Evolutionary conservation across 2,329 filamentous ascomycete species (phyloP), one percentile per base, ranked within the genome.

Genomic region (Talaromyces sp.): DNA sequence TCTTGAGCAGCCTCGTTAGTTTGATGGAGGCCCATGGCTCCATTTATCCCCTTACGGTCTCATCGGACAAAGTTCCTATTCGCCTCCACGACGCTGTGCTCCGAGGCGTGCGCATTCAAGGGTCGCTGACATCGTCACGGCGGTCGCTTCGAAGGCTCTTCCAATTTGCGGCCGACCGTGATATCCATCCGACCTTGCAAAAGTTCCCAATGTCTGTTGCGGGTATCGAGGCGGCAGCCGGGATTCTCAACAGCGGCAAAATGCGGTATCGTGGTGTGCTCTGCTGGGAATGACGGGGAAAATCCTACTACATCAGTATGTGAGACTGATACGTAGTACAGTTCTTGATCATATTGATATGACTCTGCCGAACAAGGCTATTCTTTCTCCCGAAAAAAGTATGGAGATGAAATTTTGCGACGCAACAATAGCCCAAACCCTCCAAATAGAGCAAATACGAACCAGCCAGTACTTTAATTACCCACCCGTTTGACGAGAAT

Each of bases 11-110:
- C 53, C 32, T 60, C 1, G 24, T 60, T 26, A 19, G 46, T 19
- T 17, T 60, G 17, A 60, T 60, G 58, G 58, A 46, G 11, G 31
- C 32, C 17, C 31, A 56, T 8, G 53, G 58, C 38, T 51, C 58
- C 17, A 56, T 60, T 21, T 60, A 60, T 41, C 58, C 58, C 29
- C 46, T 60, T 7, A 60, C 58, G 14, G 58, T 60, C 10, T 27
- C 43, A 14, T 60, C 19, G 0, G 43, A 53, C n/a, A 51, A 29
- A n/a, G 31, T 56, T 14, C 54, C 53, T 14, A 19, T 60, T 17
- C 53, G 27, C 41, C 46, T 60, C 10, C 58, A 50, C n/a, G n/a
- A 50, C 26, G 53, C 41, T 9, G 46, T 52, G 24, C 41, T 60
- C 31, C 50, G 31, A 29, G 54, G 53, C 21, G 53, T 60, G 21